These are phyloP conservation scores for Raphanus raphanistrum DNA, from an alignment of 345 rosid species.

Conservation along the genomic window DNA sequence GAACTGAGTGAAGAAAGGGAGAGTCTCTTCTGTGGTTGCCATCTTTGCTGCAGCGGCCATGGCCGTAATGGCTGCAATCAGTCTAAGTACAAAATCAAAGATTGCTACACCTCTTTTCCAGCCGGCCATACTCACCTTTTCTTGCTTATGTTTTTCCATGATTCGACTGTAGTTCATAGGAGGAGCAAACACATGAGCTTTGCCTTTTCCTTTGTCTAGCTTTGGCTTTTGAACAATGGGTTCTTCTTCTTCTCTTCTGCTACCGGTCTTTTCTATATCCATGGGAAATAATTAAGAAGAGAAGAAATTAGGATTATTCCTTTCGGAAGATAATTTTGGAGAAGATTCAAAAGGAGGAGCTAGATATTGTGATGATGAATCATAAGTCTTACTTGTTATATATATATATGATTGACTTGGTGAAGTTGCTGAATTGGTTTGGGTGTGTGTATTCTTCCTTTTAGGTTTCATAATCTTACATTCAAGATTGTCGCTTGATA, in stretches of 20 bases:
- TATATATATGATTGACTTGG: slow-evolving; percentile 28
- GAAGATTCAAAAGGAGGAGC: not conserved
- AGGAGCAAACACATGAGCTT: slow-evolving; percentile 43
- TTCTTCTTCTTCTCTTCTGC: slow-evolving; percentile 41
- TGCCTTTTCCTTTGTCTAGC: slow-evolving; percentile 42
- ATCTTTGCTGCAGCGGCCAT: slow-evolving; percentile 68
- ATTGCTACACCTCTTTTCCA: slow-evolving; percentile 64
- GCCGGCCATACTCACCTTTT: slow-evolving; percentile 33
- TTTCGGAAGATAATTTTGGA: not conserved
- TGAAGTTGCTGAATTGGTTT: slow-evolving; percentile 40
- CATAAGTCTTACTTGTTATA: slow-evolving; percentile 11
- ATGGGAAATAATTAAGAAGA: slow-evolving; percentile 18
- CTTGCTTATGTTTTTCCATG: slow-evolving; percentile 36
- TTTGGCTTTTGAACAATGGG: slow-evolving; percentile 40
- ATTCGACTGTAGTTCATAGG: slow-evolving; percentile 32
- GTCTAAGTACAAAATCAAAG: slow-evolving; percentile 65
- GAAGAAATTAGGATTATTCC: not conserved
- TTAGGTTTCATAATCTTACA: slow-evolving; percentile 9
- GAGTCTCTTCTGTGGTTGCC: slow-evolving; percentile 74
- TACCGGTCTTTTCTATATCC: slow-evolving; percentile 37
- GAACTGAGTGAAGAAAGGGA: slow-evolving; percentile 94
- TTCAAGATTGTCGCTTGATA: slow-evolving; percentile 16
- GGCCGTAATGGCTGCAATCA: slow-evolving; percentile 56
- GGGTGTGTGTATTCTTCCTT: not conserved
- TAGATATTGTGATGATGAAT: slow-evolving; percentile 6